Percentiles rank a stretch among this genome's conserved stretches.
Evolutionary conservation across 768 basidiomycete genomes (phyloP).

Genomic region (Kwoniella sp.): DNA sequence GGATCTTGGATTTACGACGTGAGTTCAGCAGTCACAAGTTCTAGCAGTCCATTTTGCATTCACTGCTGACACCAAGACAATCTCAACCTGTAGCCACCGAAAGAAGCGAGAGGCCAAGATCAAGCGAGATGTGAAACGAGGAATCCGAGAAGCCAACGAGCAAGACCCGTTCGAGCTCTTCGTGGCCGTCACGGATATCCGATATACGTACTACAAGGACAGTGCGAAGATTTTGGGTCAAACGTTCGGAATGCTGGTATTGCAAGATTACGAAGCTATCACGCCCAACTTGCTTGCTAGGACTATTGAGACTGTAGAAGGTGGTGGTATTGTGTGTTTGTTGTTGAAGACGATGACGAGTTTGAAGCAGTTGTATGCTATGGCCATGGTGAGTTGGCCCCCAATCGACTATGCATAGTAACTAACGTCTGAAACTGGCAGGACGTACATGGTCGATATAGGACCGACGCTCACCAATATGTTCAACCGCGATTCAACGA

Average conservation of each 20-base stretch:
- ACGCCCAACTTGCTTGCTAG: conserved; percentile 95
- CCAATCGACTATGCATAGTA: neutral
- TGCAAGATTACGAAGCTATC: conserved; percentile 97
- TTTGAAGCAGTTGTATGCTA: conserved; percentile 83
- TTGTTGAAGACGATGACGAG: conserved; percentile 94
- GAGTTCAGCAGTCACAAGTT: conserved; percentile 52
- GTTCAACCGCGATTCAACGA: conserved; percentile 88
- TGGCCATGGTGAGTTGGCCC: conserved; percentile 66
- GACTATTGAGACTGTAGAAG: conserved; percentile 97
- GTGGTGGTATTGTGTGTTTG: conserved; percentile 77
- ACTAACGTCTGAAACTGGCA: conserved; percentile 49
- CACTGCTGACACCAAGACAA: too few species aligned
- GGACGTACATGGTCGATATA: conserved; percentile 94
- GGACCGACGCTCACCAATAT: conserved; percentile 81
- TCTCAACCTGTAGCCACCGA: conserved; percentile 72
- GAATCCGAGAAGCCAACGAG: conserved; percentile 89
- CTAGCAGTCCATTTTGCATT: too few species aligned
- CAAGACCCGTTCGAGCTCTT: conserved; percentile 98
- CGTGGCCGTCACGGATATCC: conserved; percentile 96
- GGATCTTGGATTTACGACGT: conserved; percentile 94
- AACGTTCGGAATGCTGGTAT: conserved; percentile 93
- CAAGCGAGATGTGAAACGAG: conserved; percentile 92
- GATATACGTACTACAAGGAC: conserved; percentile 98
- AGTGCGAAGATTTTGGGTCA: conserved; percentile 95
- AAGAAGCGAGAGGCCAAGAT: conserved; percentile 97